Conservation (phyloP, 169 alveolate genomes). For the Babesia bigemina region DNA sequence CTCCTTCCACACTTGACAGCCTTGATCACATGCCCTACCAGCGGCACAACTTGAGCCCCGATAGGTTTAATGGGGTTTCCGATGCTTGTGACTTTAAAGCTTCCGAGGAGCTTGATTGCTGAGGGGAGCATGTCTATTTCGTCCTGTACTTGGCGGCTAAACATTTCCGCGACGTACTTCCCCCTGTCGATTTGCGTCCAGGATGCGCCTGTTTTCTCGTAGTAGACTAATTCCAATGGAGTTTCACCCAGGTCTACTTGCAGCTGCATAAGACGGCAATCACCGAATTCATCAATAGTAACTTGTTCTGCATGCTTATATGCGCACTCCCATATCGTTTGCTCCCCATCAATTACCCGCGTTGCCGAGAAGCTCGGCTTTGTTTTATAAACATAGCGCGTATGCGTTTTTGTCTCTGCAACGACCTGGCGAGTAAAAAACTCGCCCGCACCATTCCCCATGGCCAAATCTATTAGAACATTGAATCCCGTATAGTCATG, state of each 20-base stretch:
- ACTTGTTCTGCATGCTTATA: neutral
- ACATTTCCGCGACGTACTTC: neutral
- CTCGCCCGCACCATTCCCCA: no score
- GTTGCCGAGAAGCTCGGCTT: neutral
- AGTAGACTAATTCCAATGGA: neutral
- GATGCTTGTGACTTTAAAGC: neutral
- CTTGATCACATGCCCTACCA: neutral
- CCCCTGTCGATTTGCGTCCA: neutral
- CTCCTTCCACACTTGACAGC: neutral
- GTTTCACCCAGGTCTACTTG: neutral
- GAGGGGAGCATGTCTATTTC: no score
- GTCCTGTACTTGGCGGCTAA: neutral
- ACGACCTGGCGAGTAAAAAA: no score
- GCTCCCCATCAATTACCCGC: neutral
- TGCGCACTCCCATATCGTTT: neutral
- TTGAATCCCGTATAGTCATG: no score
- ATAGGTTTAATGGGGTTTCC: neutral
- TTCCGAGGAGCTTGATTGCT: no score
- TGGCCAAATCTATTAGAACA: no score
- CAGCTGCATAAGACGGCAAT: neutral
- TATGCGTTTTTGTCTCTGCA: neutral
- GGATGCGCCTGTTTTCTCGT: neutral
- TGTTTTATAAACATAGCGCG: neutral
- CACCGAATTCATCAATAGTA: neutral
- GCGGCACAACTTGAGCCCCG: neutral